Base-by-base conservation (phyloP, 208 protist genomes). In the Acanthamoeba comandoni region DNA sequence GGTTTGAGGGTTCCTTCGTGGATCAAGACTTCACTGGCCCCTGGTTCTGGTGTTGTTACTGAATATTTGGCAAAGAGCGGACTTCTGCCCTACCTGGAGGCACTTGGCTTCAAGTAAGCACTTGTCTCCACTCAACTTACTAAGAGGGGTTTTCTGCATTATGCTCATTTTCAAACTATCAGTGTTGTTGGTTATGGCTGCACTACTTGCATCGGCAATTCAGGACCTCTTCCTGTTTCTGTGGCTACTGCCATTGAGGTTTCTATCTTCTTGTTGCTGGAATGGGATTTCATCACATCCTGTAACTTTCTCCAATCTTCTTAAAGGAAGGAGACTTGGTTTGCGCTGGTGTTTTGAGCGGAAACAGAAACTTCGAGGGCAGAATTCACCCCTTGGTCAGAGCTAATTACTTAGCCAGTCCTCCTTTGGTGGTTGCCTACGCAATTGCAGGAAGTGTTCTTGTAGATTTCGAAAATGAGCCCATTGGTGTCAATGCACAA, bases 151-250 rank as follows among this genome's bases (percentile, higher is more conserved):
- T 2, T 48, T 0, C 26, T 48, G 48, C 15, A 85, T 85, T 49
- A 15, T 75, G 19, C 19, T 9, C 75, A 43, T 19, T 85, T 39
- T 9, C 48, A 15, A 19, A 17, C 26, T 15, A 85, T 22, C 43
- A 64, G 96, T 89, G 96, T 96, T 73, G 97, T 96, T 39, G 97
- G 97, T 84, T 98, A 98, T 94, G 98, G 98, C 89, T 99, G 98
- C 95, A 98, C 98, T 96, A 98, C 98, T n/a, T 99, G 98, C 94
- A 98, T 98, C 89, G 98, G 98, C 84, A 98, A 99, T 95, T 96
- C 95, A 35, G 97, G 97, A 85, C 97, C 98, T 17, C 96, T 99
- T 0, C 52, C 62, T 9, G 73, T 94, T 9, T 22, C 48, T 4
- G 82, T 96, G 1, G 29, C 95, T 53, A 96, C 98, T 92, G 97